Conservation (phyloP, 2,329 filamentous ascomycete genomes). For the Geosmithia putterillii region DNA sequence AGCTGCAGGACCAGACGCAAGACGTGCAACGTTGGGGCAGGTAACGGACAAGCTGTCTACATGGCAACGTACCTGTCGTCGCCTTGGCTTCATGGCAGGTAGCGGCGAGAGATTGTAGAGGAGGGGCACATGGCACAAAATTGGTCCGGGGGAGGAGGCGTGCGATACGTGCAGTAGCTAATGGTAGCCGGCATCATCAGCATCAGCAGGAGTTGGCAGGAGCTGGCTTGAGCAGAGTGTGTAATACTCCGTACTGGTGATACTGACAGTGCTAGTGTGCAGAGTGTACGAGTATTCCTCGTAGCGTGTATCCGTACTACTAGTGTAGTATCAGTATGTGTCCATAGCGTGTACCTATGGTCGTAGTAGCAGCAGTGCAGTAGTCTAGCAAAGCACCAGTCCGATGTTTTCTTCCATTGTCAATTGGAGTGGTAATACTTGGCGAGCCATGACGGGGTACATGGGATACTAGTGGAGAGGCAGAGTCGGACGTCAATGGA, state of each 20-base stretch:
- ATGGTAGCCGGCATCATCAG: neutral
- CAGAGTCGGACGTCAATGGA: neutral
- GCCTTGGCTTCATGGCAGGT: neutral
- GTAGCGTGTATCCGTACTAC: neutral
- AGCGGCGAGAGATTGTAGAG: neutral
- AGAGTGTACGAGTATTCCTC: too few relatives aligned
- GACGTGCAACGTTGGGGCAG: neutral
- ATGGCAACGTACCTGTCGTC: neutral
- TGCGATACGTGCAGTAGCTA: neutral
- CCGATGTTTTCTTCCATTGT: neutral
- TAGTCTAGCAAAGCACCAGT: too few relatives aligned
- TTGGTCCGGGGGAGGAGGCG: neutral
- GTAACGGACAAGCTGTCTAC: neutral
- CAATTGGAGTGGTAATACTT: neutral
- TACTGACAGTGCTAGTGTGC: neutral
- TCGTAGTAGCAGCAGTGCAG: too few relatives aligned
- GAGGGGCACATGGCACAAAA: neutral
- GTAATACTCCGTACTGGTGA: too few relatives aligned
- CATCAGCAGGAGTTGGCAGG: neutral
- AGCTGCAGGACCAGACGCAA: constrained; percentile 4
- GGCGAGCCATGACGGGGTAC: neutral
- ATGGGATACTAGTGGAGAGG: neutral
- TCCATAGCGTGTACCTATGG: too few relatives aligned
- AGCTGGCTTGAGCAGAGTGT: neutral
- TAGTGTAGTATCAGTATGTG: too few relatives aligned